Evolutionary conservation across 163 green algal species (phyloP), one percentile per base, ranked within the genome.

Genomic region (Coccomyxa subellipsoidea): DNA sequence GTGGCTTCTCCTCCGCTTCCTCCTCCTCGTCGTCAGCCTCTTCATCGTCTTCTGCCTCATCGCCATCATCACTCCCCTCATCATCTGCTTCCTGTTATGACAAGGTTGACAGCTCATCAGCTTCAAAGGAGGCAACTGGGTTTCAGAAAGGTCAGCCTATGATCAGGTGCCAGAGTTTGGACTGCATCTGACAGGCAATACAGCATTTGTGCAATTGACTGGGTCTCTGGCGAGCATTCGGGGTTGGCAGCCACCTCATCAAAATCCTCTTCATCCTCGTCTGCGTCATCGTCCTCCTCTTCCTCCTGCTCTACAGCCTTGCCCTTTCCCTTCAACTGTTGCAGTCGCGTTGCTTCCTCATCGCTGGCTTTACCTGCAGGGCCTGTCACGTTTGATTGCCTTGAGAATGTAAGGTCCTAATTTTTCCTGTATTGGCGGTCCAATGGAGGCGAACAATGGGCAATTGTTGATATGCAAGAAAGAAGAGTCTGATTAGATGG

Each of bases 191-290:
- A n/a, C n/a, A n/a, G n/a, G n/a, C n/a, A n/a, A n/a, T n/a, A n/a
- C n/a, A n/a, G n/a, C n/a, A n/a, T n/a, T n/a, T n/a, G n/a, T n/a
- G n/a, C n/a, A n/a, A n/a, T n/a, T n/a, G n/a, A n/a, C n/a, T n/a
- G n/a, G n/a, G n/a, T n/a, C n/a, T n/a, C n/a, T n/a, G n/a, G n/a
- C n/a, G n/a, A n/a, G n/a, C n/a, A n/a, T n/a, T n/a, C n/a, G n/a
- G n/a, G n/a, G n/a, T n/a, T n/a, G n/a, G n/a, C n/a, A n/a, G n/a
- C n/a, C 27, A 36, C 66, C 66, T 73, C 66, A 34, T 73, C 66
- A 73, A 54, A 77, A 54, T 88, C 80, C 54, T 81, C 86, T 4
- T 85, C 86, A 40, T 87, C 83, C 23, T 86, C 80, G 1, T 90
- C 85, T 4, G 83, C 87, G 21, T 86, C 84, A 29, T 83, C 38